Evolutionary conservation across 148 eudicot species (phyloP).

Genomic region (Camellia lanceoleosa): DNA sequence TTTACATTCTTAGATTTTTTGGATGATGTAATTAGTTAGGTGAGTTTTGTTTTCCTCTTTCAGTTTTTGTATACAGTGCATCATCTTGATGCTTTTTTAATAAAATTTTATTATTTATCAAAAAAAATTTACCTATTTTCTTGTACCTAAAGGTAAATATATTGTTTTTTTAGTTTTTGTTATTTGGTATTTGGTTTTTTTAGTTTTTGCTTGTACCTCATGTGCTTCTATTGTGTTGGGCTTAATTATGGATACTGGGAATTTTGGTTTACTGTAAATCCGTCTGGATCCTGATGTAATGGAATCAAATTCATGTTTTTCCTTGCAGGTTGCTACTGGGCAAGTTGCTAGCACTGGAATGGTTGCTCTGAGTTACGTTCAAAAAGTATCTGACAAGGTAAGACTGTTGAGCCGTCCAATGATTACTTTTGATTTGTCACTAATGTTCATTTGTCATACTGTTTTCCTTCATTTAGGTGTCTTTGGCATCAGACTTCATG

Average conservation of each 20-base stretch:
- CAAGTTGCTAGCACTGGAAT: slow-evolving; percentile 95
- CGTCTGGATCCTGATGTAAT: neutral
- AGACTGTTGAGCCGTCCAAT: slow-evolving; percentile 14
- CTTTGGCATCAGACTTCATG: slow-evolving; percentile 84
- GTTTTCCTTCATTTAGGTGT: slow-evolving; percentile 37
- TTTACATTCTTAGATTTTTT: no score
- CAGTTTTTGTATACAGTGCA: no score
- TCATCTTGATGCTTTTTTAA: no score
- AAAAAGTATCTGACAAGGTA: slow-evolving; percentile 93
- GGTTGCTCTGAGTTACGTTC: slow-evolving; percentile 82
- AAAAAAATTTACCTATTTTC: no score
- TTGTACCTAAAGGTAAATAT: no score
- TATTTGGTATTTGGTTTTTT: neutral
- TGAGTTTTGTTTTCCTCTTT: no score
- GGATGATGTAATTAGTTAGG: no score
- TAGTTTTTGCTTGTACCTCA: no score
- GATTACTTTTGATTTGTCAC: slow-evolving; percentile 10
- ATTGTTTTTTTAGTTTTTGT: neutral
- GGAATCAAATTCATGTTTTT: neutral
- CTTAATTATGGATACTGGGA: neutral
- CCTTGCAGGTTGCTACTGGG: slow-evolving; percentile 69
- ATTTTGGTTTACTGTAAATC: slow-evolving; percentile 5
- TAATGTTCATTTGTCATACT: neutral
- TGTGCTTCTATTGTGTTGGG: neutral
- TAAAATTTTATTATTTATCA: no score